phyloP scores from a whole-genome alignment of 108 stramenopile genomes.

The Conticribra weissflogii region DNA sequence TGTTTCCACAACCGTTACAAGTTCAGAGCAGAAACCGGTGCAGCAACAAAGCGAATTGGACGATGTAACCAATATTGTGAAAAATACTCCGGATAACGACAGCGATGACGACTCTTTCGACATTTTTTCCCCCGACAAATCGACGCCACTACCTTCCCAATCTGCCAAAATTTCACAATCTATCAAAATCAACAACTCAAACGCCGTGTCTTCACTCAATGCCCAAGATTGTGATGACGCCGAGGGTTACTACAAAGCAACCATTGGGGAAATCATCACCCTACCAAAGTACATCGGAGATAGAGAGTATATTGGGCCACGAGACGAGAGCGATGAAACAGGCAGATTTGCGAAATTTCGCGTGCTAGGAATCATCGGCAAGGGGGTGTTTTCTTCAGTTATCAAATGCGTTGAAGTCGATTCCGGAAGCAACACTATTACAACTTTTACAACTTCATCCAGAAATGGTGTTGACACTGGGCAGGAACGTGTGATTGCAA shows the following conservation, averaged over 20 bases:
- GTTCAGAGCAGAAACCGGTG: background rate
- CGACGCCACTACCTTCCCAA: slow-evolving; percentile 39
- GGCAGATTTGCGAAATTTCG: slow-evolving; percentile 60
- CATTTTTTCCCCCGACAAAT: slow-evolving; percentile 47
- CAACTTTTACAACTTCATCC: slow-evolving; percentile 7
- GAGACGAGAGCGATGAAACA: slow-evolving; percentile 12
- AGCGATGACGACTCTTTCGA: slow-evolving; percentile 49
- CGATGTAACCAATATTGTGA: background rate
- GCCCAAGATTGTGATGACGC: slow-evolving; percentile 91
- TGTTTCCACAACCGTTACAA: background rate
- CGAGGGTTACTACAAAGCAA: slow-evolving; percentile 98
- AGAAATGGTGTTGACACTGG: slow-evolving; percentile 5
- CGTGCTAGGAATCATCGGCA: slow-evolving; percentile 90
- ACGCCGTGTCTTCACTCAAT: slow-evolving; percentile 11
- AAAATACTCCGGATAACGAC: background rate
- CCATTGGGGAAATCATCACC: slow-evolving; percentile 81
- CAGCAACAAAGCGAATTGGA: background rate
- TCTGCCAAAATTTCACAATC: slow-evolving; percentile 6
- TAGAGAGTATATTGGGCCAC: background rate
- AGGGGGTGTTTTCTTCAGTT: slow-evolving; percentile 97
- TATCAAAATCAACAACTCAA: slow-evolving; percentile 4
- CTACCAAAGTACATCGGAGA: slow-evolving; percentile 37
- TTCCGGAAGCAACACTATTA: too few species aligned
- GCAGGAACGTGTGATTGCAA: slow-evolving; percentile 71
- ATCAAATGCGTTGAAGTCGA: slow-evolving; percentile 79